Evolutionary conservation across 1,284 basidiomycete genomes (phyloP), one percentile per base, ranked within the genome.

Genomic region (Pseudozyma sp.): DNA sequence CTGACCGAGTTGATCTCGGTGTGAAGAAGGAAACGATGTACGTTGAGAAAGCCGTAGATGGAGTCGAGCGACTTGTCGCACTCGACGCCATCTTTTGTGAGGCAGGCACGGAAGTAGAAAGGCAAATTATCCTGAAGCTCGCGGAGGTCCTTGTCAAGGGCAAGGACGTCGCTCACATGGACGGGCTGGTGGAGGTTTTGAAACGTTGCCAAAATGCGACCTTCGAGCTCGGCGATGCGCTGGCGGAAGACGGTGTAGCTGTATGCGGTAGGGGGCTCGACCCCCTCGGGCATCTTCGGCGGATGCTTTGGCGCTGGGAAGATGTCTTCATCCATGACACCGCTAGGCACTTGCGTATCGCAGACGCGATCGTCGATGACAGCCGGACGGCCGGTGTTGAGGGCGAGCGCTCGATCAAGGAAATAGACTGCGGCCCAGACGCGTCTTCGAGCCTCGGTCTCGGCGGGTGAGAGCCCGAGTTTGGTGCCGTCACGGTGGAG

Each of bases 401-500:
- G 67, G 9, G 69, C 63, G 30, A 79, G 54, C 9, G 59, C 65
- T 37, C 78, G 45, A 31, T 82, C 80, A 7, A 68, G 53, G 29
- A 73, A 77, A 54, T 75, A 75, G 51, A 81, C 64, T 16, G 71
- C 33, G n/a, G 74, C 66, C 81, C 81, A 83, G 16, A 81, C 68
- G 8, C 69, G 67, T 13, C 81, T 62, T 10, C 81, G 66, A 5
- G 63, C 62, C 39, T 83, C 79, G 14, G 74, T 75, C 45, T 76
- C 75, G 34, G 58, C 72, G 0, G 58, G 53, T 2, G 67, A 56
- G 7, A 82, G 66, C 4, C 77, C 78, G 11, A 79, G 61, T 43
- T 66, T 65, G 19, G 74, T 62, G 13, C 79, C 81, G 39, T 83
- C 81, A 11, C 81, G 76, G 49, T 83, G 81, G n/a, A 83, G 65